Conservation (phyloP, 1,284 basidiomycete genomes). For the Ganoderma leucocontextum region DNA sequence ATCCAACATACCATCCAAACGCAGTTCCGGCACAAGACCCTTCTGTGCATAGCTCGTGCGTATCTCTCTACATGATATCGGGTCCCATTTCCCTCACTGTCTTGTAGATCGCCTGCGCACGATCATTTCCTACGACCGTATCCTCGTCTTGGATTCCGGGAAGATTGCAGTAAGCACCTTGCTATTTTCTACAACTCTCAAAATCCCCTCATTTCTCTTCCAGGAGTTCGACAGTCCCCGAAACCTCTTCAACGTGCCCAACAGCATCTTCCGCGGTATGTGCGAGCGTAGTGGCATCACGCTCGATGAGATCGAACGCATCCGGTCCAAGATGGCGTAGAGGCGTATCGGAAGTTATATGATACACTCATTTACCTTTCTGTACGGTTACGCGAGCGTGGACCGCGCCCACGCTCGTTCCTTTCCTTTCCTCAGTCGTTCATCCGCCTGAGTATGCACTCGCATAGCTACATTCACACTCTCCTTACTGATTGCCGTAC, state of each 20-base stretch:
- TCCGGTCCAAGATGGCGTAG: conserved; percentile 26
- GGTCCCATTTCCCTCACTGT: not conserved
- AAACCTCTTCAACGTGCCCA: conserved; percentile 59
- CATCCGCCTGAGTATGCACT: not conserved
- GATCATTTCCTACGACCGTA: conserved; percentile 83
- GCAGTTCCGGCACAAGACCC: conserved; percentile 47
- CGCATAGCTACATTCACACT: no score
- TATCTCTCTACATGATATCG: not conserved
- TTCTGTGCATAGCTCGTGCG: conserved; percentile 44
- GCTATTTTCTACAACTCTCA: not conserved
- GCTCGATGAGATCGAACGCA: conserved; percentile 56
- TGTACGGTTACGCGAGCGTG: not conserved
- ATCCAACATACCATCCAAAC: conserved; percentile 67
- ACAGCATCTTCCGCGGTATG: conserved; percentile 72
- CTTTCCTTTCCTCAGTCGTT: not conserved
- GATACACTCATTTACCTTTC: not conserved
- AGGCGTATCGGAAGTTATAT: not conserved
- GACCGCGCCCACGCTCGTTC: not conserved
- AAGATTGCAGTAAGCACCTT: conserved; percentile 58
- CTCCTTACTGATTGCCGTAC: not conserved
- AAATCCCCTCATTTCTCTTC: not conserved
- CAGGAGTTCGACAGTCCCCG: conserved; percentile 78
- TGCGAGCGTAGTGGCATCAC: conserved; percentile 70
- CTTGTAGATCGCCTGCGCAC: conserved; percentile 72
- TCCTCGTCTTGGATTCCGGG: conserved; percentile 78